Evolutionary conservation across 768 basidiomycete species (phyloP).

Genomic region (Collybia sordida): DNA sequence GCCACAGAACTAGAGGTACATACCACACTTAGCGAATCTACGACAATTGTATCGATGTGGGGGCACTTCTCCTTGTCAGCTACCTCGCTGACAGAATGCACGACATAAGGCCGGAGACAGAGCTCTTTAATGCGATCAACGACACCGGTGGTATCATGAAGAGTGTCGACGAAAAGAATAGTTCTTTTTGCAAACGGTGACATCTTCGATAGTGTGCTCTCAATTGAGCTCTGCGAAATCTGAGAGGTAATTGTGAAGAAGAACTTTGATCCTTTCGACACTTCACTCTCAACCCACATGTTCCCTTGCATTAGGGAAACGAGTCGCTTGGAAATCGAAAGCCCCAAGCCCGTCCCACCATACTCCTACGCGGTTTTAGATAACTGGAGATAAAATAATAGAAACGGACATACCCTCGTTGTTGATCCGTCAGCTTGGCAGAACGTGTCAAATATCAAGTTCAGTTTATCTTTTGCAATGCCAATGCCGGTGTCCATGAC

Average conservation of each 20-base stretch:
- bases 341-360: slow-evolving; percentile 93
- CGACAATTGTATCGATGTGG: slow-evolving; percentile 93
- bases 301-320: slow-evolving; percentile 98
- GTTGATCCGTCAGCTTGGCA: slow-evolving; percentile 99
- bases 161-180: slow-evolving; percentile 90
- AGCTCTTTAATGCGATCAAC: slow-evolving; percentile 76
- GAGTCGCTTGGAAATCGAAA: slow-evolving; percentile 96
- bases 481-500: slow-evolving; percentile 98
- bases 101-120: slow-evolving; percentile 73
- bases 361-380: slow-evolving; percentile 65
- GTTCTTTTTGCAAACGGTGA: slow-evolving; percentile 83
- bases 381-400: slow-evolving; percentile 8
- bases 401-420: slow-evolving; percentile 63
- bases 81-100: slow-evolving; percentile 79
- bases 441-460: slow-evolving; percentile 98
- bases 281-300: slow-evolving; percentile 98
- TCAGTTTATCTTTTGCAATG: slow-evolving; percentile 97
- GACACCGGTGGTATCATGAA: slow-evolving; percentile 73
- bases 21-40: slow-evolving; percentile 85
- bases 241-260: slow-evolving; percentile 95
- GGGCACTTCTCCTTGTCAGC: slow-evolving; percentile 79
- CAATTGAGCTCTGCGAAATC: slow-evolving; percentile 73
- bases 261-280: slow-evolving; percentile 90
- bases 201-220: slow-evolving; percentile 76
- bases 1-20: slow-evolving; percentile 25